phyloP scores from a whole-genome alignment of 1,139 yeast genomes.

The Kurtzmaniella quercitrusa region DNA sequence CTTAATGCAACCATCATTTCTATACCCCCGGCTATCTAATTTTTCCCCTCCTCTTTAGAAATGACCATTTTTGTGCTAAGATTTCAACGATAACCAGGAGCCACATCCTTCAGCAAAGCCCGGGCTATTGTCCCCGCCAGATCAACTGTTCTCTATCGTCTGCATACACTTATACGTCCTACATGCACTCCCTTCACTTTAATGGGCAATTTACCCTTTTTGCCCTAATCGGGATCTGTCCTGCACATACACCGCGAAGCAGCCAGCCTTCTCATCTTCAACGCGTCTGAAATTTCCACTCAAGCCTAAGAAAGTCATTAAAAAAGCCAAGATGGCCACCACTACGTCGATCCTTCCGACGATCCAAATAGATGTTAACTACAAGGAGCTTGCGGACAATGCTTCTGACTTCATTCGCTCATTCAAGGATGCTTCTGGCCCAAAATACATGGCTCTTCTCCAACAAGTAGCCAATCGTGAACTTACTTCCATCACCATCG shows the following conservation, averaged over 20 bases:
- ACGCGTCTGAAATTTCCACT: background rate
- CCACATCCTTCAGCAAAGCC: too few species aligned
- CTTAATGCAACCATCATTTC: too few species aligned
- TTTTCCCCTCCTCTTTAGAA: too few species aligned
- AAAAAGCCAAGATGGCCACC: conserved; percentile 4
- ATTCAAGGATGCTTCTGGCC: conserved; percentile 54
- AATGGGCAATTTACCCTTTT: background rate
- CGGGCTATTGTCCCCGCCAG: too few species aligned
- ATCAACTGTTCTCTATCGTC: too few species aligned
- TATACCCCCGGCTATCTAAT: too few species aligned
- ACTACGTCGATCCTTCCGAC: conserved; percentile 47
- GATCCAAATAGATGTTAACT: conserved; percentile 59
- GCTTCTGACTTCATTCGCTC: conserved; percentile 58
- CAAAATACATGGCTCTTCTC: conserved; percentile 73
- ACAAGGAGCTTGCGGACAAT: conserved; percentile 47
- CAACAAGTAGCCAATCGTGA: conserved; percentile 86
- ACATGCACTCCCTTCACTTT: background rate
- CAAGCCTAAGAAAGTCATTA: background rate
- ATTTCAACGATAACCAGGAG: too few species aligned
- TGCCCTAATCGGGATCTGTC: background rate
- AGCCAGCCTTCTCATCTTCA: conserved; percentile 1
- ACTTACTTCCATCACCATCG: conserved; percentile 60
- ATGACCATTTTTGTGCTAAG: too few species aligned
- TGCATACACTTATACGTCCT: background rate
- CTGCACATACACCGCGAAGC: background rate